These are phyloP conservation scores for Talaromyces sp. DNA, from an alignment of 2,329 filamentous ascomycete species.

Conservation along the genomic window DNA sequence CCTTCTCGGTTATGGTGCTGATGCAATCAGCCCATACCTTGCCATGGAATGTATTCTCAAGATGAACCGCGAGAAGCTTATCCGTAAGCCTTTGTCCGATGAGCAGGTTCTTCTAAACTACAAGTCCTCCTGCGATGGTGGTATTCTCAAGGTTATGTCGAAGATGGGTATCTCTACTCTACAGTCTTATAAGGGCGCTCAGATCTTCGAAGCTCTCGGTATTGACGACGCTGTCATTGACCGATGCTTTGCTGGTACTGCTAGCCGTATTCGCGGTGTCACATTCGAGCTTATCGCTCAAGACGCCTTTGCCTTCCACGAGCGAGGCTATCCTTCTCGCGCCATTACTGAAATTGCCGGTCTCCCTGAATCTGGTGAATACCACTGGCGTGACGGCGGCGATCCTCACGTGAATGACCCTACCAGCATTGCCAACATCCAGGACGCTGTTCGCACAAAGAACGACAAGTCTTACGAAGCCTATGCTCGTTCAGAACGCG, in stretches of 20 bases:
- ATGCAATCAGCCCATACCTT: constrained; percentile 91
- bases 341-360: constrained; percentile 71
- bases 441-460: constrained; percentile 92
- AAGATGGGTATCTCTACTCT: constrained; percentile 99
- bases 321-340: constrained; percentile 81
- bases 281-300: constrained; percentile 92
- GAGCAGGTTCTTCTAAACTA: constrained; percentile 89
- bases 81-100: constrained; percentile 80
- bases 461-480: constrained; percentile 98
- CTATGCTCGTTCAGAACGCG: constrained; percentile 87
- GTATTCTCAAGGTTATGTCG: constrained; percentile 97
- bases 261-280: constrained; percentile 87
- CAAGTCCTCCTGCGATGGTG: constrained; percentile 92
- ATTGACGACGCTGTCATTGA: constrained; percentile 89
- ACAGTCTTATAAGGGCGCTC: constrained; percentile 93
- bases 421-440: constrained; percentile 89
- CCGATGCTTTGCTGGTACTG: constrained; percentile 89
- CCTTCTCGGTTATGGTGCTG: constrained; percentile 89
- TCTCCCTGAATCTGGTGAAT: constrained; percentile 88
- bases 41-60: constrained; percentile 96
- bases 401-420: constrained; percentile 95
- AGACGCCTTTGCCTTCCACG: constrained; percentile 90
- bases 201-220: constrained; percentile 95
- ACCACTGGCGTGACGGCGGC: constrained; percentile 96
- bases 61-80: constrained; percentile 87